Evolutionary conservation across 768 basidiomycete species (phyloP).

Genomic region (Boletus sp.): DNA sequence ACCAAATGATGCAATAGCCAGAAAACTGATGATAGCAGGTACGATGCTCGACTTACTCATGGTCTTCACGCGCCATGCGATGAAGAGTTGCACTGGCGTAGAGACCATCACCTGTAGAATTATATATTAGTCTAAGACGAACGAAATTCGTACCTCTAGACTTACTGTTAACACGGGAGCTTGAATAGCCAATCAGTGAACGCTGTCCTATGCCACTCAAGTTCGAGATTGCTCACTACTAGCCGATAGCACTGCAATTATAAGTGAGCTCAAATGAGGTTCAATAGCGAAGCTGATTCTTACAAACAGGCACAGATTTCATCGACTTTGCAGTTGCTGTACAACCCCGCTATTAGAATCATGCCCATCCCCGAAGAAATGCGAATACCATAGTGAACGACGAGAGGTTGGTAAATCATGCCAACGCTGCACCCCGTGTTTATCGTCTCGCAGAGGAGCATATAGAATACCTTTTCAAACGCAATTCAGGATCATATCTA

Average conservation of each 20-base stretch:
- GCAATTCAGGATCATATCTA: neutral
- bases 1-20: conserved; percentile 10
- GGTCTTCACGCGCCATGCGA: conserved; percentile 42
- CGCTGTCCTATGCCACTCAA: neutral
- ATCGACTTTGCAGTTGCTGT: conserved; percentile 14
- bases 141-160: neutral
- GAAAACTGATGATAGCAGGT: conserved; percentile 24
- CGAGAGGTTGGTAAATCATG: conserved; percentile 48
- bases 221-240: conserved; percentile 3
- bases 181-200: conserved; percentile 11
- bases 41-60: conserved; percentile 31
- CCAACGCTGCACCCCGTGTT: conserved; percentile 44
- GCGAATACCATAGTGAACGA: conserved; percentile 43
- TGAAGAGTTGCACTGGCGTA: conserved; percentile 45
- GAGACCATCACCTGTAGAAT: conserved; percentile 43
- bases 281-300: conserved; percentile 4
- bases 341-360: conserved; percentile 23
- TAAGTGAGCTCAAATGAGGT: neutral
- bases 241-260: conserved; percentile 10
- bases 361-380: neutral
- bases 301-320: neutral
- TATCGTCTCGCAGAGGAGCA: conserved; percentile 48
- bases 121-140: neutral
- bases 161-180: conserved; percentile 47
- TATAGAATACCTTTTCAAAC: conserved; percentile 35